Evolutionary conservation across 768 basidiomycete genomes (phyloP).

Genomic region (Ramaria rubella): DNA sequence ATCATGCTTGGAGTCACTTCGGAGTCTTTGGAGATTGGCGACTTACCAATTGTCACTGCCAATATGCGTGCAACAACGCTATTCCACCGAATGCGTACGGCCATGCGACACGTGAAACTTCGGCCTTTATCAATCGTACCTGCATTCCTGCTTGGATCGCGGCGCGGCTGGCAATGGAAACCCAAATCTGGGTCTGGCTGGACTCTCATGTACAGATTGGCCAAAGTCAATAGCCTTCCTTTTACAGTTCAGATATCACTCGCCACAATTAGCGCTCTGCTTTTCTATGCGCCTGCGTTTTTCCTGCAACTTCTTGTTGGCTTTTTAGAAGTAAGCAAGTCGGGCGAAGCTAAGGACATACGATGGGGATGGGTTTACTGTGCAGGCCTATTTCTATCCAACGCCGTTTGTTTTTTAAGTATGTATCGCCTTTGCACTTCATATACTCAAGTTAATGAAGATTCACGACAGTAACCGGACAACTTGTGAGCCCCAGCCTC

Average conservation of each 20-base stretch:
- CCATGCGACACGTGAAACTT: slow-evolving; percentile 45
- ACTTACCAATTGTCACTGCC: slow-evolving; percentile 75
- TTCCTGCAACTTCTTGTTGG: slow-evolving; percentile 55
- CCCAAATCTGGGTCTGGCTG: slow-evolving; percentile 59
- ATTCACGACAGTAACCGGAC: slow-evolving; percentile 46
- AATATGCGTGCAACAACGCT: slow-evolving; percentile 59
- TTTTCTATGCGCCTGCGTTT: slow-evolving; percentile 60
- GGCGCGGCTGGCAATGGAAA: slow-evolving; percentile 47
- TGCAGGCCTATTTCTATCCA: slow-evolving; percentile 43
- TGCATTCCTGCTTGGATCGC: background rate
- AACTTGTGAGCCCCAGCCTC: slow-evolving; percentile 31
- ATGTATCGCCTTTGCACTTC: slow-evolving; percentile 16
- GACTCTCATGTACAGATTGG: slow-evolving; percentile 54
- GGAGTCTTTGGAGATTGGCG: slow-evolving; percentile 75
- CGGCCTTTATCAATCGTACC: background rate
- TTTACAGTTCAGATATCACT: slow-evolving; percentile 41
- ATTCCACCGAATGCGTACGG: slow-evolving; percentile 57
- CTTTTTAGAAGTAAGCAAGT: slow-evolving; percentile 60
- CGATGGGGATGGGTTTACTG: slow-evolving; percentile 73
- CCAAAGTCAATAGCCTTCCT: slow-evolving; percentile 44
- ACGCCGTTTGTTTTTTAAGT: slow-evolving; percentile 39
- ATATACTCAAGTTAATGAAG: background rate
- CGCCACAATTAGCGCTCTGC: slow-evolving; percentile 47
- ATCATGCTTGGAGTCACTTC: slow-evolving; percentile 75
- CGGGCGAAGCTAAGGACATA: slow-evolving; percentile 37